Base-by-base conservation (phyloP, 345 rosid genomes). In the Camelina hispida region DNA sequence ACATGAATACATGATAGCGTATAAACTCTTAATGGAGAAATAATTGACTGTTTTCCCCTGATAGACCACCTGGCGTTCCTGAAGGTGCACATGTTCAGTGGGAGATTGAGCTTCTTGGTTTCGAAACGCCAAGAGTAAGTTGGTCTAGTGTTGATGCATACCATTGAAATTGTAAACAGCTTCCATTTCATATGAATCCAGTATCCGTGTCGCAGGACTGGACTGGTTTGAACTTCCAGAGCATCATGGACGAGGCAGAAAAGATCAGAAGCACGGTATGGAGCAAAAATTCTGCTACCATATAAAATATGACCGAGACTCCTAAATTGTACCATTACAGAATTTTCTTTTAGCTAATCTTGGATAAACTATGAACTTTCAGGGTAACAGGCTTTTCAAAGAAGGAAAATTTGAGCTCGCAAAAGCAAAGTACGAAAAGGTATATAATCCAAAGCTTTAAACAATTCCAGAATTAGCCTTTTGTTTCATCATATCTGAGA, bases 361-460 rank as follows among this genome's bases (percentile, higher is more conserved):
- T 76, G 63, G 25, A 22, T 72, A 51, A 59, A 34, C 34, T 69
- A 74, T 78, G 65, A 70, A 80, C 52, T 86, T 28, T 75, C 88
- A 95, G 98, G 98, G 99, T 76, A 90, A 95, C 51, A 85, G 94
- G 82, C 94, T 92, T 42, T 95, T 92, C 80, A 92, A 90, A 81
- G 98, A 95, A 79, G 97, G 96, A 74, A 95, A 95, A 82, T 90
- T 77, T 82, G 96, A 90, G 81, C 98, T 95, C 47, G 98, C 98
- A 15, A 95, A 84, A 84, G 89, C 91, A 6, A 95, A 95, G 73
- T 95, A 95, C 68, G 99, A 95, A 80, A 90, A 92, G 98, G 99
- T 95, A 74, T 71, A 28, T n/a, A 58, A 20, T 6, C 12, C 9
- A 48, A 63, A 38, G 17, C 6, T 1, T 28, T 16, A 43, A 10